These are phyloP conservation scores for Kwoniella heveanensis DNA, from an alignment of 768 basidiomycete genomes.

Conservation along the genomic window DNA sequence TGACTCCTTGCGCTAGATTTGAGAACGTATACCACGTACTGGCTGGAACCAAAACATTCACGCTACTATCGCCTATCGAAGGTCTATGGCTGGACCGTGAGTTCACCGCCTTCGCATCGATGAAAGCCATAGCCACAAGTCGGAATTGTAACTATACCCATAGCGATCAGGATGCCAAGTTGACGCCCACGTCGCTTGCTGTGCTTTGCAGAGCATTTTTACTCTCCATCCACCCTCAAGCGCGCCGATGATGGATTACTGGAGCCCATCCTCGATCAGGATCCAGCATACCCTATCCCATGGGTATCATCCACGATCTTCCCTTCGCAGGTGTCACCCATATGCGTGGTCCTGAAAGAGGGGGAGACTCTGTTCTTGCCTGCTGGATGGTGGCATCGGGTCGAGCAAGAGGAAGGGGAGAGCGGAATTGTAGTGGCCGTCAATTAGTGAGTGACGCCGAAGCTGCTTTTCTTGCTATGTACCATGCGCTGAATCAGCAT, in stretches of 20 bases:
- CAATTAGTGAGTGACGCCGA: conserved; percentile 50
- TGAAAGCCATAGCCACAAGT: not conserved
- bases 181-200: no score
- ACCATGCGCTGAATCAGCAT: no score
- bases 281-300: conserved; percentile 60
- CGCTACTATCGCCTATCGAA: conserved; percentile 84
- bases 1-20: conserved; percentile 75
- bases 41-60: conserved; percentile 81
- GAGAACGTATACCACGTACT: conserved; percentile 92
- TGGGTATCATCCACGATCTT: conserved; percentile 67
- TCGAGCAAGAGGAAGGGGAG: conserved; percentile 62
- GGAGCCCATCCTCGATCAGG: conserved; percentile 14
- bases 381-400: conserved; percentile 93
- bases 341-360: conserved; percentile 66
- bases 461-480: no score
- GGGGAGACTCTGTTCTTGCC: conserved; percentile 88
- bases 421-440: conserved; percentile 51
- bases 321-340: conserved; percentile 63
- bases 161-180: no score
- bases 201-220: conserved; percentile 39
- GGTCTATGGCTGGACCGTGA: conserved; percentile 78
- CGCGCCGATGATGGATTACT: conserved; percentile 21
- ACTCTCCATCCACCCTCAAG: conserved; percentile 30
- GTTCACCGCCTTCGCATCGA: conserved; percentile 26
- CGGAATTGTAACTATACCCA: no score